These are phyloP conservation scores for Porphyrellus cyaneotinctus DNA, from an alignment of 768 basidiomycete species.

Conservation along the genomic window DNA sequence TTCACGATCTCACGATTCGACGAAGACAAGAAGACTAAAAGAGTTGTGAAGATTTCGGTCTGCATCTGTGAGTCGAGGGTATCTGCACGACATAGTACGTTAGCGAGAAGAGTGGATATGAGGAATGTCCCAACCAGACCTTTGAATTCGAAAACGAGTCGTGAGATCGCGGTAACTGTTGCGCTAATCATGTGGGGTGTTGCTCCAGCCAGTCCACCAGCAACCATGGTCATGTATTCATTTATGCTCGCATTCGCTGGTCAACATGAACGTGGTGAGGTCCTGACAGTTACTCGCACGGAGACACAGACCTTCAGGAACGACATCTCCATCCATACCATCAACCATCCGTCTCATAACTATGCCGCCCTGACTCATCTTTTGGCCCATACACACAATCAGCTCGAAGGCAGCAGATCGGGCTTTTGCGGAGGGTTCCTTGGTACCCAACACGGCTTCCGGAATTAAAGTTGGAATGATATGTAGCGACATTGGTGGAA, in stretches of 20 bases:
- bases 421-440: constrained; percentile 93
- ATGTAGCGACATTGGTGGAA: constrained; percentile 72
- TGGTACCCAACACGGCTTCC: constrained; percentile 92
- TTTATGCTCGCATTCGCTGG: constrained; percentile 70
- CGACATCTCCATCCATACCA: constrained; percentile 74
- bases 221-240: constrained; percentile 96
- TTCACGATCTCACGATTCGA: constrained; percentile 98
- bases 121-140: constrained; percentile 39
- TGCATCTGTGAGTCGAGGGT: constrained; percentile 67
- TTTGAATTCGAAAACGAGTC: constrained; percentile 95
- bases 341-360: constrained; percentile 75
- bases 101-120: background rate
- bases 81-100: constrained; percentile 41
- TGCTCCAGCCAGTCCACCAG: constrained; percentile 88
- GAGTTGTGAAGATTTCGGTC: constrained; percentile 78
- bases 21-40: constrained; percentile 88
- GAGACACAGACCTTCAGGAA: constrained; percentile 36
- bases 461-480: constrained; percentile 86
- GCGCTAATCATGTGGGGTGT: constrained; percentile 99
- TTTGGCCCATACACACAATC: constrained; percentile 85
- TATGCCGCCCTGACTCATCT: constrained; percentile 84
- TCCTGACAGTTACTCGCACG: background rate
- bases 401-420: constrained; percentile 87
- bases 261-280: constrained; percentile 12
- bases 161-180: constrained; percentile 88